Evolutionary conservation across 768 basidiomycete genomes (phyloP).

Genomic region (Suillus clintonianus): DNA sequence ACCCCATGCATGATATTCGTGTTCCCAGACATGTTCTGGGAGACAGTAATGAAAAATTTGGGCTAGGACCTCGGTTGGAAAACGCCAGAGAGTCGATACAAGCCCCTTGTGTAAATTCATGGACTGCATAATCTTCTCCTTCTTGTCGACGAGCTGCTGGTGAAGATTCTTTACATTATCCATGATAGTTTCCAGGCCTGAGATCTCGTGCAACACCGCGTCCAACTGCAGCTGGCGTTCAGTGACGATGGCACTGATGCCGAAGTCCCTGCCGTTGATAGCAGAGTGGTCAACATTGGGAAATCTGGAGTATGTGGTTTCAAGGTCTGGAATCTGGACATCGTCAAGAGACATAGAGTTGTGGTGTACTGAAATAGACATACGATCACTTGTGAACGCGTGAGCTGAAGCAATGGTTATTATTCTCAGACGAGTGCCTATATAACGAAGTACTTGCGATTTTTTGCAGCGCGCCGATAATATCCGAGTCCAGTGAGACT

Average conservation of each 20-base stretch:
- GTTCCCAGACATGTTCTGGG: constrained; percentile 19
- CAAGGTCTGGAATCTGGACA: constrained; percentile 14
- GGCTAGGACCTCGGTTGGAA: constrained; percentile 48
- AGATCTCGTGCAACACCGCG: constrained; percentile 14
- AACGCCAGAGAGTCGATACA: constrained; percentile 32
- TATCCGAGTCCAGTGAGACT: background rate
- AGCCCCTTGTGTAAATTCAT: constrained; percentile 23
- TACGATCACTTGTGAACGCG: background rate
- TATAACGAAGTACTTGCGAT: background rate
- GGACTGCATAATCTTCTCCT: constrained; percentile 11
- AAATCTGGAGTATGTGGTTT: constrained; percentile 19
- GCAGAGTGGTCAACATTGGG: constrained; percentile 1
- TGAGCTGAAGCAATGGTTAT: background rate
- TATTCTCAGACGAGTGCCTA: background rate
- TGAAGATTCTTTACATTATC: constrained; percentile 11
- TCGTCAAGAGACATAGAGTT: background rate
- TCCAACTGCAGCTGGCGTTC: constrained; percentile 18
- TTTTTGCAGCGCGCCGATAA: background rate
- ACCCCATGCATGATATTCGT: too few relatives aligned
- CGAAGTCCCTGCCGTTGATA: background rate
- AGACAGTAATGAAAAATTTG: constrained; percentile 48
- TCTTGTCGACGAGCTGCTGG: constrained; percentile 17
- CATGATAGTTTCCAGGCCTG: constrained; percentile 16
- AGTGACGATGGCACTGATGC: constrained; percentile 13
- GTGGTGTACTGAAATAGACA: background rate